Base-by-base conservation (phyloP, 108 stramenopile species). In the Nitzschia sp. region DNA sequence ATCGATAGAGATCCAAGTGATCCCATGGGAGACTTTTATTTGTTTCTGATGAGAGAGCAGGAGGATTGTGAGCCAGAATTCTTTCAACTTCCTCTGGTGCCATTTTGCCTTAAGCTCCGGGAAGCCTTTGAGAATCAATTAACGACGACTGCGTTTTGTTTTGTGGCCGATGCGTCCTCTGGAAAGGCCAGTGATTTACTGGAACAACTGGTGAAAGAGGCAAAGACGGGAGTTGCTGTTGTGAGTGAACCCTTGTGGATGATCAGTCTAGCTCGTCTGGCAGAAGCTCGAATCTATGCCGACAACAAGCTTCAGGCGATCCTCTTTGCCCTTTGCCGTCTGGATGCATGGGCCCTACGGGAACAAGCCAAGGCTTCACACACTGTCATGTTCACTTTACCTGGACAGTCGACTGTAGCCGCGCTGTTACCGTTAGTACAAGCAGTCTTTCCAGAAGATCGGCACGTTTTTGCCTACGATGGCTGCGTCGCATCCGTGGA, bases 401-500 rank as follows among this genome's bases (percentile, higher is more conserved):
- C 90, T 0, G 93, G 93, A n/a, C 85, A 86, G 48, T 72, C 88
- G 24, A 70, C 66, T 19, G 78, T 78, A 0, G 63, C 85, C 15
- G 66, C 78, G 15, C 58, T 94, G 24, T 77, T 93, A 15, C 90
- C 93, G 8, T n/a, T 91, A 45, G 61, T 91, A 17, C 85, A 91
- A 70, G 71, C 69, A 19, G 78, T 67, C 1, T 94, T 94, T 62
- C 88, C 87, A 15, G 85, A 87, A 67, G 93, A 94, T 60, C 75
- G 93, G 0, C 93, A 94, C 61, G 73, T 94, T 2, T 91, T 91
- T 79, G 77, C 74, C 45, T 94, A 94, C 46, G 83, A 91, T 70
- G 85, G 87, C 2, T 90, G 89, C 55, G 70, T 67, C 8, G 68
- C 77, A 27, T 81, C 87, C 1, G 84, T 89, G 8, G 59, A 75